These are phyloP conservation scores for Sporothrix sp. DNA, from an alignment of 2,329 filamentous ascomycete genomes.

Conservation along the genomic window DNA sequence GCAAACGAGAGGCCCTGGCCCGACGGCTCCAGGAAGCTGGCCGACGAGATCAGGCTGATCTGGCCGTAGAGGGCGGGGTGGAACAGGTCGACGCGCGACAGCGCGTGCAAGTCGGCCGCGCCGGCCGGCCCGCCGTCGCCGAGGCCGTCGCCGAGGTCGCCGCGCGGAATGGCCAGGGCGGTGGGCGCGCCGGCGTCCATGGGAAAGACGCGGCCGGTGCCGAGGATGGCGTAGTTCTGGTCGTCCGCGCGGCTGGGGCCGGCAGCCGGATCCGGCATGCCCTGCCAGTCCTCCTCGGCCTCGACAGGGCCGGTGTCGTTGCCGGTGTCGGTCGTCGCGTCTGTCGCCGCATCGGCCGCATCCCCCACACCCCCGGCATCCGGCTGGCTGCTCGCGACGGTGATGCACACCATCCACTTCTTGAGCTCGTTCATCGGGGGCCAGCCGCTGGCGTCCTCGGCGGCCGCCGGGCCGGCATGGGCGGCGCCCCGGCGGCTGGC, in stretches of 20 bases:
- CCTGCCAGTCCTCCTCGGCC: background rate
- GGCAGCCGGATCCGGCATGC: background rate
- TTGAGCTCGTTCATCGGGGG: conserved; percentile 49
- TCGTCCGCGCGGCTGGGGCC: conserved; percentile 2
- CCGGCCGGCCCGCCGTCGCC: background rate
- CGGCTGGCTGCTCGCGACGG: background rate
- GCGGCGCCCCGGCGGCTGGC: too few relatives aligned
- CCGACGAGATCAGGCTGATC: conserved; percentile 20
- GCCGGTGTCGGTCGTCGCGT: background rate
- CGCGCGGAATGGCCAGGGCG: background rate
- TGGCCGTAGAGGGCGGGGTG: conserved; percentile 9
- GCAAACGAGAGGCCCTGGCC: conserved; percentile 7
- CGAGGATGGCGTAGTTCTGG: background rate
- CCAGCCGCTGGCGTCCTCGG: conserved; percentile 47
- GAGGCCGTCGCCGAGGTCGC: background rate
- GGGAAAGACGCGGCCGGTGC: background rate
- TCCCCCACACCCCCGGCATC: background rate
- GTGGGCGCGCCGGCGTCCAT: background rate
- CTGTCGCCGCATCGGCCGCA: background rate
- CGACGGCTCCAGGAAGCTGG: conserved; percentile 18
- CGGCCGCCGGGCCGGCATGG: too few relatives aligned
- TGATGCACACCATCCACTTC: conserved; percentile 48
- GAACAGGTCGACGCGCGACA: conserved; percentile 2
- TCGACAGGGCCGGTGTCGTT: conserved; percentile 7
- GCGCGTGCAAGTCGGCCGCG: background rate